Evolutionary conservation across 2,329 filamentous ascomycete genomes (phyloP), one percentile per base, ranked within the genome.

Genomic region (Aquanectria penicillioides): DNA sequence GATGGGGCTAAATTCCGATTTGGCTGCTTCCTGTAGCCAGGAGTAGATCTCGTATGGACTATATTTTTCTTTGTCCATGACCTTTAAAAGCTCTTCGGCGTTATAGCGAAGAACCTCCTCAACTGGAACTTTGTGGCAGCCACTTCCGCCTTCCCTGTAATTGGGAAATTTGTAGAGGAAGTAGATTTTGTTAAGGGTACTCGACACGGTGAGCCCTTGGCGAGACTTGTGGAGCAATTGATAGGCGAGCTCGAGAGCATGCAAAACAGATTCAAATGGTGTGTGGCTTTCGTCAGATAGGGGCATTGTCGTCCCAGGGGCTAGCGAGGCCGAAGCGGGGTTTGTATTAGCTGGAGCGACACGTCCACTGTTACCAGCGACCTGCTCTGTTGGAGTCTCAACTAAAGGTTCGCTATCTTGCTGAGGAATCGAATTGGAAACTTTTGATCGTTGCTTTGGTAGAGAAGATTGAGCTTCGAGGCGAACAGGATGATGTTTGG

Each of bases 71-170:
- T 68, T 64, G 31, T 75, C 73, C 2, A 83, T 68, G 4, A 60
- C 61, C 2, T 68, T 51, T 1, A 80, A 61, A 6, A 86, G 71
- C 6, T 76, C 75, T 5, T 63, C 64, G 2, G 81, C 75, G 50
- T 81, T 80, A 59, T 81, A 84, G 11, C 77, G 73, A 2, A 82
- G 66, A 3, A 84, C 67, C 31, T 83, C 78, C 31, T 71, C 54
- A 3, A 75, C 70, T 3, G 74, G 75, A 9, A 84, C 74, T 41
- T 71, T 80, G 65, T 81, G 79, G n/a, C 72, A 68, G 17, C 70
- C 75, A 5, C 34, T 64, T 10, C 70, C 44, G 0, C 65, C 67
- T 4, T 59, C 70, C 29, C 69, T 74, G 31, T 59, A 67, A 22
- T 49, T 54, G 7, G 74, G 73, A 23, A 77, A 73, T 25, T 62